Base-by-base conservation (phyloP, 1,284 basidiomycete genomes). In the Leccinum subrobustum region DNA sequence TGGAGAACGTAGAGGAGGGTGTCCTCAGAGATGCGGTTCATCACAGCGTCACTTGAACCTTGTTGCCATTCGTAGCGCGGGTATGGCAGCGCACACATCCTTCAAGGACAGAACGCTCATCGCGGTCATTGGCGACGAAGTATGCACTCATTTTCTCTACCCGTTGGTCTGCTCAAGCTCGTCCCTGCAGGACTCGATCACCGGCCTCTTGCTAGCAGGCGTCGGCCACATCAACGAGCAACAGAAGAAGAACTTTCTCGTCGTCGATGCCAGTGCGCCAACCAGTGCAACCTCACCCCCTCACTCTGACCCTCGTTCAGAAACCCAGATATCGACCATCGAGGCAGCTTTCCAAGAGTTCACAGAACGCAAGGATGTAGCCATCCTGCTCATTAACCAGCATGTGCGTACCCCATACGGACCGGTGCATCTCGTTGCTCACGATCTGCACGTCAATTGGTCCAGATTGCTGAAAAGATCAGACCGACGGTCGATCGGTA, bases 121-220 rank as follows among this genome's bases (percentile, higher is more conserved):
- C 54, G 95, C 95, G 31, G 93, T 95, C 69, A 97, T 98, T 64
- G 96, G 95, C 47, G 95, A 98, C 76, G 95, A 98, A 81, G 95
- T 95, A 68, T 56, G 79, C 12, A 25, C 42, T 11, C 9, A 52
- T 52, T 50, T 48, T 47, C 5, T 20, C 18, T 18, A 50, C 29
- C 47, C 56, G 57, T 31, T 31, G 35, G 55, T n/a, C 11, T 44
- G 48, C 63, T 61, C 59, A 63, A 2, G 18, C 50, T 37, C 16
- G 50, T 9, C 52, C 23, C 48, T 64, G 44, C 70, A 97, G 95
- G 96, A 98, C 78, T 94, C 95, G 2, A 92, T 98, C 64, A 98
- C 95, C 0, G 95, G 95, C 47, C 82, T 97, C 18, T 83, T 98
- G 52, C 83, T 98, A 54, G 95, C 95, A 12, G 95, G 95, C 47